These are phyloP conservation scores for Fusarium sp. DNA, from an alignment of 2,329 filamentous ascomycete genomes.

Conservation along the genomic window DNA sequence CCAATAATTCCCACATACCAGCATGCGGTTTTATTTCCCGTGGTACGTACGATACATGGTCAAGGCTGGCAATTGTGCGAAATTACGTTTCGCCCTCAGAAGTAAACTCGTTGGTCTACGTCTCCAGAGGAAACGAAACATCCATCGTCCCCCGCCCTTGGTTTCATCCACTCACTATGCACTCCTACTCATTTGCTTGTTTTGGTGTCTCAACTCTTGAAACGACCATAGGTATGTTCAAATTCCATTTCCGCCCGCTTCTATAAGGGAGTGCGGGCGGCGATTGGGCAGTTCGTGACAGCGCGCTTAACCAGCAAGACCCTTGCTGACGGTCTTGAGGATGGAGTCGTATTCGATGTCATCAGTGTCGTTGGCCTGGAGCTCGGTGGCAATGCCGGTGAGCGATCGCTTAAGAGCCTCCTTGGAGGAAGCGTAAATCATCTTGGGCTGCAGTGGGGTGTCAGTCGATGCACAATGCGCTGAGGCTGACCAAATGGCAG, in stretches of 20 bases:
- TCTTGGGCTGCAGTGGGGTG: constrained; percentile 75
- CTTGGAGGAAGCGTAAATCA: constrained; percentile 93
- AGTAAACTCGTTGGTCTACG: constrained; percentile 43
- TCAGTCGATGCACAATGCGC: constrained; percentile 19
- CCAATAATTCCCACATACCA: constrained; percentile 50
- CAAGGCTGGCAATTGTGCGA: constrained; percentile 50
- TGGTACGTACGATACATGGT: constrained; percentile 53
- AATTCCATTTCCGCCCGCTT: constrained; percentile 43
- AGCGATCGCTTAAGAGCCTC: constrained; percentile 86
- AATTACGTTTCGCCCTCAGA: constrained; percentile 48
- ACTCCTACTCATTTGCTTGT: constrained; percentile 49
- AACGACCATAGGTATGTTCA: constrained; percentile 51
- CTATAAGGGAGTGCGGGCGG: constrained; percentile 37
- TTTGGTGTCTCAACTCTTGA: constrained; percentile 48
- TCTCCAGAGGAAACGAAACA: constrained; percentile 42
- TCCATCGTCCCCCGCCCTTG: constrained; percentile 31
- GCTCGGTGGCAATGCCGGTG: constrained; percentile 80
- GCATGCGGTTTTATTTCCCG: constrained; percentile 51
- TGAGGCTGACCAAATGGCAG: constrained; percentile 74
- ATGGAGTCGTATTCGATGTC: constrained; percentile 85
- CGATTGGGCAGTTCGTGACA: constrained; percentile 25
- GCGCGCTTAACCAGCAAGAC: constrained; percentile 64
- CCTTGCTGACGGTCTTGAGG: constrained; percentile 77
- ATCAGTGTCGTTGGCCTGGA: constrained; percentile 87
- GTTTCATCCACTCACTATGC: constrained; percentile 43